Percentiles rank a stretch among this genome's conserved stretches.
These are phyloP conservation scores for Fusarium buxicola DNA, from an alignment of 2,329 filamentous ascomycete genomes.

Conservation along the genomic window DNA sequence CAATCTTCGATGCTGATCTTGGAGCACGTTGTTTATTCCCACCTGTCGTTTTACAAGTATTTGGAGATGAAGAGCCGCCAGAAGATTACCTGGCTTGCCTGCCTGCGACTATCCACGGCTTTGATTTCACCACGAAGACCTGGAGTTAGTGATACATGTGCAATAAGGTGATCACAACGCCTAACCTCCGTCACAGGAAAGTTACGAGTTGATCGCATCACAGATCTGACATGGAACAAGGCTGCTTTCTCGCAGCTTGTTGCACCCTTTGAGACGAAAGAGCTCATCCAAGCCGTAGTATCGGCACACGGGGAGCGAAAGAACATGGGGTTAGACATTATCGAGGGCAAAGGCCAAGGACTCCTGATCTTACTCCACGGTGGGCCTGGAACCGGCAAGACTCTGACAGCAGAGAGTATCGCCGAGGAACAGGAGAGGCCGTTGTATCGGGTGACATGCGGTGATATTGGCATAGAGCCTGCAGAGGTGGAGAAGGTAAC, in stretches of 20 bases:
- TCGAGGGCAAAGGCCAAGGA: constrained; percentile 16
- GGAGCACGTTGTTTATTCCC: too few relatives aligned
- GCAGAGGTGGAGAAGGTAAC: constrained; percentile 17
- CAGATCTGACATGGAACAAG: constrained; percentile 27
- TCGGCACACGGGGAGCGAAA: constrained; percentile 14
- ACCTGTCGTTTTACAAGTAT: too few relatives aligned
- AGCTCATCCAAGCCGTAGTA: constrained; percentile 20
- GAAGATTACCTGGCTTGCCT: background rate
- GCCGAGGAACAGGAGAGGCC: constrained; percentile 31
- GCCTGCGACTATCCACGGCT: constrained; percentile 1
- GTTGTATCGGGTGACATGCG: constrained; percentile 31
- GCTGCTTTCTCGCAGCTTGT: constrained; percentile 22
- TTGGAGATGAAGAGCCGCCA: background rate
- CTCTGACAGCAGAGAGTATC: constrained; percentile 32
- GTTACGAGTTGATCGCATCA: constrained; percentile 1
- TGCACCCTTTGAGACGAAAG: constrained; percentile 12
- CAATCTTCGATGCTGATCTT: background rate
- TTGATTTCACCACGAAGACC: constrained; percentile 21
- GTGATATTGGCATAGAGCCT: constrained; percentile 36
- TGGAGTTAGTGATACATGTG: constrained; percentile 5
- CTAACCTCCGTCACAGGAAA: background rate
- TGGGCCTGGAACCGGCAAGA: constrained; percentile 14
- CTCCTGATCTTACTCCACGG: constrained; percentile 9
- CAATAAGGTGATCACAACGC: too few relatives aligned
- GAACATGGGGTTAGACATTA: constrained; percentile 11